Base-by-base conservation (phyloP, 306 rosid species). In the Biancaea sappan region DNA sequence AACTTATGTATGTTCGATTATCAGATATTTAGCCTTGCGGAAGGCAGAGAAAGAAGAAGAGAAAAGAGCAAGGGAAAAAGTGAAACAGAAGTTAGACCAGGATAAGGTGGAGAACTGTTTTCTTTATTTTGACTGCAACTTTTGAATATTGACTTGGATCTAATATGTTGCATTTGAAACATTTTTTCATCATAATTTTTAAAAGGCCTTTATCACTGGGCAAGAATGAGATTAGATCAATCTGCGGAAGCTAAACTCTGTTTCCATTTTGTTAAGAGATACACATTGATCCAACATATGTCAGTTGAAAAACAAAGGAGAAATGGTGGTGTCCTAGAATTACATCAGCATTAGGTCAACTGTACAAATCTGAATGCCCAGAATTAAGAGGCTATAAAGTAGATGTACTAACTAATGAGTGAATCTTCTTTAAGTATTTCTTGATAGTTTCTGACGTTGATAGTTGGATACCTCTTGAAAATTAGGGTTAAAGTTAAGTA, bases 21-120 rank as follows among this genome's bases (percentile, higher is more conserved):
- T 79, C 89, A 91, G 98, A 48, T 4, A 78, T 64, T 51, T 84
- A 52, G 43, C 85, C 24, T 77, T 77, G 21, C 65, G 48, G 73
- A 84, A 89, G 82, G 83, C 84, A 31, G 97, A 89, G 86, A 89
- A 84, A 74, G 84, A 86, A 75, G 98, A 91, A 69, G 91, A 88
- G 84, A 86, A 84, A 80, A 87, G 82, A 78, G 97, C 97, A 62
- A 85, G 91, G 72, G 85, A 80, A 35, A 85, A 37, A 61, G 84
- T 89, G 59, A 67, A 82, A 15, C 66, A 64, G 81, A 89, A 86
- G 82, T 84, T 94, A 51, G 86, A 89, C 65, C 97, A 89, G 65
- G 96, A 94, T 76, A 94, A 89, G 98, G 98, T 94, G 81, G 58
- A 64, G 59, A 71, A 60, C 16, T 50, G 28, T 57, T 74, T 46